Evolutionary conservation across 306 rosid species (phyloP), one percentile per base, ranked within the genome.

Genomic region (Cicer yamashitae): DNA sequence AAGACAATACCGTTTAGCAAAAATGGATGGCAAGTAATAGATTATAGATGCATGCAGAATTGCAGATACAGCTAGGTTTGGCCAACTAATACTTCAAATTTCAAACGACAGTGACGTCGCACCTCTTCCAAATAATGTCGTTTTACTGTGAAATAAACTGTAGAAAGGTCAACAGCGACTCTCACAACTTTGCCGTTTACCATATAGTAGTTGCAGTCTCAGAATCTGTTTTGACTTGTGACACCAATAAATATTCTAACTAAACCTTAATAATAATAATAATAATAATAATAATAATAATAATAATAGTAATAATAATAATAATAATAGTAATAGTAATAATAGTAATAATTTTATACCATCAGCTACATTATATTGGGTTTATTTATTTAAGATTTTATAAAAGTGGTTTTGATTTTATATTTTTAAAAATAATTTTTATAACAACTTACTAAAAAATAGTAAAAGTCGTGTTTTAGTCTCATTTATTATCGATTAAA

Each of bases 111-210:
- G 6, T 63, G 63, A 52, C 67, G 74, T 56, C 43, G 44, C 2
- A 44, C 15, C 50, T 56, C 58, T 25, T 66, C 50, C 25, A 56
- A 67, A 44, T 18, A 20, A 18, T 11, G 38, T 45, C 74, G 57
- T 56, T 69, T 40, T 17, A 45, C 44, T 37, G 2, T 8, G 50
- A 60, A 71, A 56, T 45, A 60, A 66, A 6, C 53, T 8, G 64
- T 5, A 7, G 51, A 13, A 8, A 37, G 62, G 82, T 69, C 82
- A 69, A 59, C 76, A 70, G 39, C 64, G 70, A 69, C 63, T 57
- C 70, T 30, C 6, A 11, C 18, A 46, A 30, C 40, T 30, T 67
- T 57, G 12, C 75, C 69, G 52, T 77, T 68, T 25, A 25, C 34
- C 34, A 25, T 25, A 22, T 1, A 22, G 2, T 77, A 14, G 12